Percentiles rank a stretch among this genome's conserved stretches.
Evolutionary conservation across 2,329 filamentous ascomycete genomes (phyloP).

Genomic region (Purpureocillium takamizusanense): DNA sequence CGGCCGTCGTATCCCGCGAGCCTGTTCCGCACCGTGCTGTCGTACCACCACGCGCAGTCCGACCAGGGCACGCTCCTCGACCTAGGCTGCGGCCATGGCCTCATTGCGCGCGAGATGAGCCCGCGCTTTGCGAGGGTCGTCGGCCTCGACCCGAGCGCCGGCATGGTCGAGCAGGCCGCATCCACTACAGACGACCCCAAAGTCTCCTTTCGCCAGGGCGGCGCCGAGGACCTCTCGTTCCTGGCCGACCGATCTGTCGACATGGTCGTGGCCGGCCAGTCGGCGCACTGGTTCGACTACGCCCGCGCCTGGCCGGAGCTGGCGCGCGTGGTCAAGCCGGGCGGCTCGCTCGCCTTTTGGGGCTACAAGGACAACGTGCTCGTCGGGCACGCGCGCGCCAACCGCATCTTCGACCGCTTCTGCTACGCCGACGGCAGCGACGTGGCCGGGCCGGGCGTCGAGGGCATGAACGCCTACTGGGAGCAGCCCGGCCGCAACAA

Average conservation of each 20-base stretch:
- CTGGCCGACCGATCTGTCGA: constrained; percentile 41
- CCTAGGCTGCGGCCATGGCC: constrained; percentile 55
- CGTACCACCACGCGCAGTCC: constrained; percentile 36
- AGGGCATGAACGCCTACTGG: constrained; percentile 51
- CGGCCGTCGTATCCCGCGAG: constrained; percentile 48
- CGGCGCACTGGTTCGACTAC: constrained; percentile 61
- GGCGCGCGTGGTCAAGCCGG: constrained; percentile 39
- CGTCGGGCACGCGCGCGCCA: constrained; percentile 41
- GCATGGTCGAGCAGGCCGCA: constrained; percentile 46
- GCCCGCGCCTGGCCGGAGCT: constrained; percentile 44
- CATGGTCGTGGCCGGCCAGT: constrained; percentile 40
- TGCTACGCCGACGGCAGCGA: constrained; percentile 41
- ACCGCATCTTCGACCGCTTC: constrained; percentile 43
- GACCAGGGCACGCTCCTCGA: constrained; percentile 35
- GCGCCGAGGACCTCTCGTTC: constrained; percentile 45
- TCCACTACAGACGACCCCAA: constrained; percentile 30
- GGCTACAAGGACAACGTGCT: constrained; percentile 58
- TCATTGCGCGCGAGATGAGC: constrained; percentile 44
- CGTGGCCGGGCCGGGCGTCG: constrained; percentile 23
- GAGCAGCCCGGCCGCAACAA: constrained; percentile 49
- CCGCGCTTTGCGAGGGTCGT: constrained; percentile 40
- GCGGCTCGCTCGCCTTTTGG: constrained; percentile 55
- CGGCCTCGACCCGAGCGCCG: constrained; percentile 47
- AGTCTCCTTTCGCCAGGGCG: constrained; percentile 38
- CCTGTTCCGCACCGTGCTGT: constrained; percentile 44